Evolutionary conservation across 179 eudicot species (phyloP).

Genomic region (Drosera spatulata): DNA sequence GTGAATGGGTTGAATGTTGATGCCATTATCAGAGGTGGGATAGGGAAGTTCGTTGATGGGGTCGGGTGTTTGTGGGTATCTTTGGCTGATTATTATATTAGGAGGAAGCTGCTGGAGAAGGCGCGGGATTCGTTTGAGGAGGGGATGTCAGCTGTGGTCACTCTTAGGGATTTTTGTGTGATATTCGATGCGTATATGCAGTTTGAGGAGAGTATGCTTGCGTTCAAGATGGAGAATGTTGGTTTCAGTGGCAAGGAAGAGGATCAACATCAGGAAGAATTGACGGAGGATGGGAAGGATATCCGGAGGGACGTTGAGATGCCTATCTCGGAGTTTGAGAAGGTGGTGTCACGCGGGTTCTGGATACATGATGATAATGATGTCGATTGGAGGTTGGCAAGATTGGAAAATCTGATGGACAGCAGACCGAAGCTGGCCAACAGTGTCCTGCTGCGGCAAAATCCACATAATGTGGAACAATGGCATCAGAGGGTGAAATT

Average conservation of each 20-base stretch:
- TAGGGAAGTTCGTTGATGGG: conserved; percentile 92
- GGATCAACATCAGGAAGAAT: conserved; percentile 19
- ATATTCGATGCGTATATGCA: conserved; percentile 85
- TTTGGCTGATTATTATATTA: conserved; percentile 76
- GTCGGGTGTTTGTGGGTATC: conserved; percentile 95
- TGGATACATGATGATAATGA: conserved; percentile 81
- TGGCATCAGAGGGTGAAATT: conserved; percentile 94
- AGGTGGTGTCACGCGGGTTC: conserved; percentile 42
- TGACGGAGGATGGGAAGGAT: conserved; percentile 32
- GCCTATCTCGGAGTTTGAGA: conserved; percentile 44
- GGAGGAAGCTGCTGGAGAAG: conserved; percentile 75
- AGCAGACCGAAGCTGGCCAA: conserved; percentile 88
- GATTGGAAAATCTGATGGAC: conserved; percentile 72
- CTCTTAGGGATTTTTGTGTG: conserved; percentile 89
- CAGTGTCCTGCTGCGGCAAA: conserved; percentile 87
- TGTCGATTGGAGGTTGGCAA: conserved; percentile 66
- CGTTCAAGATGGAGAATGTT: conserved; percentile 60
- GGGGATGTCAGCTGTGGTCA: conserved; percentile 84
- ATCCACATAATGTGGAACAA: conserved; percentile 97
- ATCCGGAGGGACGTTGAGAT: conserved; percentile 39
- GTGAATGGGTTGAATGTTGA: conserved; percentile 91
- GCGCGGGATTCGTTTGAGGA: conserved; percentile 90
- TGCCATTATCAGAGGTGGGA: conserved; percentile 89
- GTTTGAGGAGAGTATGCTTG: conserved; percentile 94
- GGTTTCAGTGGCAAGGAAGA: conserved; percentile 41